Percentiles rank a stretch among this genome's conserved stretches.
phyloP scores from a whole-genome alignment of 2,329 filamentous ascomycete genomes.

The Paracoccidioides lutzii region DNA sequence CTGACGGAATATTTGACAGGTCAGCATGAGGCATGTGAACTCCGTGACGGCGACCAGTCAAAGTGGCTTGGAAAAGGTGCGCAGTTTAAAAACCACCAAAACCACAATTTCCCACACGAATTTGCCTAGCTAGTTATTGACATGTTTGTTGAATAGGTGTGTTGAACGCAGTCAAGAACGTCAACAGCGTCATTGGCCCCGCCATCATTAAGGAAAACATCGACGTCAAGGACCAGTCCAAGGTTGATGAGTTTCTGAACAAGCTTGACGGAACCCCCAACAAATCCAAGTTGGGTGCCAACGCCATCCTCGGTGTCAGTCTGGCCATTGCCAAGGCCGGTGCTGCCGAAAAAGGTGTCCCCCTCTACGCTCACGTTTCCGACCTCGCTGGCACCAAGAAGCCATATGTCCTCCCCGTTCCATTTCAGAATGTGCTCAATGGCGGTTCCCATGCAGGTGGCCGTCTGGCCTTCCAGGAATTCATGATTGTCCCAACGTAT shows the following conservation, averaged over 20 bases:
- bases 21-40: constrained; percentile 81
- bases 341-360: constrained; percentile 77
- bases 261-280: constrained; percentile 72
- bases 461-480: constrained; percentile 87
- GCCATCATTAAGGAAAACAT: constrained; percentile 69
- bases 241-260: constrained; percentile 73
- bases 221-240: constrained; percentile 76
- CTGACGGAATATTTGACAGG: constrained; percentile 38
- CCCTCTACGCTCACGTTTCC: constrained; percentile 77
- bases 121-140: not conserved
- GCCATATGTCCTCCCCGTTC: constrained; percentile 78
- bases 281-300: constrained; percentile 80
- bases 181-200: constrained; percentile 69
- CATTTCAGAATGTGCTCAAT: constrained; percentile 90
- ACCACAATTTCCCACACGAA: not conserved
- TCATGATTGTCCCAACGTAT: constrained; percentile 82
- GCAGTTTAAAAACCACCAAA: constrained; percentile 9
- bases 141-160: constrained; percentile 37
- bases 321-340: constrained; percentile 78
- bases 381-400: constrained; percentile 83
- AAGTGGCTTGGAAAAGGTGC: constrained; percentile 75
- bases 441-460: constrained; percentile 95
- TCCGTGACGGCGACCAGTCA: constrained; percentile 77
- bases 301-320: constrained; percentile 75
- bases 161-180: constrained; percentile 71